Evolutionary conservation across 2,329 filamentous ascomycete species (phyloP).

Genomic region (Penicillium capsulatum): DNA sequence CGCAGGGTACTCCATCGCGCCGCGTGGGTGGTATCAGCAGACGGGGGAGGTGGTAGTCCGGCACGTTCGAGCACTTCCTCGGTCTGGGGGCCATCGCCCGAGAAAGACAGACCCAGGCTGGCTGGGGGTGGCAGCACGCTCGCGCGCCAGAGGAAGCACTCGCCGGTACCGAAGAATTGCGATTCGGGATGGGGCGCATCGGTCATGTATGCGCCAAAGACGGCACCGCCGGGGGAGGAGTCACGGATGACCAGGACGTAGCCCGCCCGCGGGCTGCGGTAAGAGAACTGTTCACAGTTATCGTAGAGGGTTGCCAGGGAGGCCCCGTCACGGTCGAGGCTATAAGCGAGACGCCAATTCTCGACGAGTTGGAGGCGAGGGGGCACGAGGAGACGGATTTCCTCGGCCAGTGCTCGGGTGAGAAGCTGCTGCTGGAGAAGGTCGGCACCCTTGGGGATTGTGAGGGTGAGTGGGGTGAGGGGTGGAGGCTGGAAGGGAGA

Average conservation of each 20-base stretch:
- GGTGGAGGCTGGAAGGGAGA: conserved; percentile 86
- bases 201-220: conserved; percentile 92
- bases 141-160: conserved; percentile 89
- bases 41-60: conserved; percentile 65
- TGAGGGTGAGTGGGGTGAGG: conserved; percentile 71
- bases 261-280: conserved; percentile 66
- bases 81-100: conserved; percentile 19
- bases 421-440: conserved; percentile 61
- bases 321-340: conserved; percentile 85
- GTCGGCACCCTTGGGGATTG: conserved; percentile 50
- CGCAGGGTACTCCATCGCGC: conserved; percentile 57
- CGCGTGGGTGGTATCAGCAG: conserved; percentile 59
- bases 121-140: conserved; percentile 53
- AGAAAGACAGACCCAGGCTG: conserved; percentile 10
- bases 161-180: conserved; percentile 91
- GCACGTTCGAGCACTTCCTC: conserved; percentile 47
- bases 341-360: conserved; percentile 82
- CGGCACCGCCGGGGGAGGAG: conserved; percentile 44
- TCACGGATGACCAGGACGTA: conserved; percentile 89
- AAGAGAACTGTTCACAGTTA: conserved; percentile 63
- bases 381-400: conserved; percentile 84
- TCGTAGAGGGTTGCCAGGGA: conserved; percentile 83
- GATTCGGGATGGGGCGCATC: conserved; percentile 76
- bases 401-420: conserved; percentile 72
- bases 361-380: conserved; percentile 82